Evolutionary conservation across 2,329 filamentous ascomycete genomes (phyloP), one percentile per base, ranked within the genome.

Genomic region (Colletotrichum camelliae): DNA sequence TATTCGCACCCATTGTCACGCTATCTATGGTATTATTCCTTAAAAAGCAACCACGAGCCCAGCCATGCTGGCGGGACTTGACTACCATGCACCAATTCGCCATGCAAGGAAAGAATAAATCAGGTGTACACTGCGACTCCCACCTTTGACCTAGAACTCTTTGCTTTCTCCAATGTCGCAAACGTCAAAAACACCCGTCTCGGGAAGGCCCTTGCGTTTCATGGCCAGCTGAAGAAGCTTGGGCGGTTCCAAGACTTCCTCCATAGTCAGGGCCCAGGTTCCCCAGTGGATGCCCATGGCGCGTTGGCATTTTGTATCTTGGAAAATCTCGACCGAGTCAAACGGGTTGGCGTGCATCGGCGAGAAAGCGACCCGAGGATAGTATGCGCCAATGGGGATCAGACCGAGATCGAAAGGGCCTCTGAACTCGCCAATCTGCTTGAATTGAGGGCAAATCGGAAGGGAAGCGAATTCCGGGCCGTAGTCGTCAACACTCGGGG

Each of bases 281-380:
- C 96, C 96, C 96, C 96, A 98, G 82, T 98, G 96, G 79, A 98
- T 98, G 2, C 92, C 96, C 86, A 98, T 89, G 27, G 96, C 96
- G 21, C 86, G 88, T 80, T 91, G 88, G 86, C 96, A 98, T 79
- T 90, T 90, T 1, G 95, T 97, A 80, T 98, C 96, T 8, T 88
- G 84, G 84, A 98, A 98, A 79, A 98, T 98, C 80, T 97, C 95
- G 48, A 98, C 96, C 1, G 93, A 91, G 82, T 98, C 96, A 79
- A 92, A 93, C 0, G 96, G 96, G 82, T 97, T 94, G 9, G 94
- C 94, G 83, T 98, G 96, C 89, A 97, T 93, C 24, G 92, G 87
- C 62, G 93, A 95, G 88, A 97, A 96, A 77, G 97, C 83, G 72
- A 83, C 85, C 29, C 94, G 89, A 1, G 94, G 94, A 75, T 91